Conservation (phyloP, 2,329 filamentous ascomycete species). For the Tolypocladium guangdongense region DNA sequence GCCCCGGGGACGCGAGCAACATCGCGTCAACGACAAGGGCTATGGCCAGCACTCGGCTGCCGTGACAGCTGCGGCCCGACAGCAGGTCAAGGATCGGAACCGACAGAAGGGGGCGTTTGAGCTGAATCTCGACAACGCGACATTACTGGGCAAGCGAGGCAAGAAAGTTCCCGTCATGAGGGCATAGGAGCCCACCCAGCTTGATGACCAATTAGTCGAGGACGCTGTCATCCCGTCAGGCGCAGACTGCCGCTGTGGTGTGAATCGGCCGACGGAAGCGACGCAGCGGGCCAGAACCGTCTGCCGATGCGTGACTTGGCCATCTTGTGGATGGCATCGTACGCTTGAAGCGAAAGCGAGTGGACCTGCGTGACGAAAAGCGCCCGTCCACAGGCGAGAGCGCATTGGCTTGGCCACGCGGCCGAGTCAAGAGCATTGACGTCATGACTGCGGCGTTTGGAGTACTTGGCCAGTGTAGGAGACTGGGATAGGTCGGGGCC, state of each 20-base stretch:
- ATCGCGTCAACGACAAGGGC: constrained; percentile 42
- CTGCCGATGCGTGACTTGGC: not conserved
- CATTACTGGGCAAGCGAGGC: constrained; percentile 63
- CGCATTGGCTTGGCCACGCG: not conserved
- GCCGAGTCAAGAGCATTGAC: not conserved
- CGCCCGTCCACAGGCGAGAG: not conserved
- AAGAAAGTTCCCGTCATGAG: constrained; percentile 40
- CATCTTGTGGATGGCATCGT: not conserved
- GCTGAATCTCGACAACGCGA: constrained; percentile 82
- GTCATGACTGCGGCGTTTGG: constrained; percentile 9
- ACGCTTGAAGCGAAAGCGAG: not conserved
- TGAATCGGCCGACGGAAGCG: not conserved
- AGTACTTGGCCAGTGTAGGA: constrained; percentile 9
- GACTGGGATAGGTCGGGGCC: constrained; percentile 1
- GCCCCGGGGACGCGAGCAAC: constrained; percentile 21
- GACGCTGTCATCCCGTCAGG: not conserved
- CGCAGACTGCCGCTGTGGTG: not conserved
- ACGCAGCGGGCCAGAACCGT: not conserved
- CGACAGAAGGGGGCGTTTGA: constrained; percentile 78
- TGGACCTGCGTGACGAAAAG: not conserved
- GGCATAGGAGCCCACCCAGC: constrained; percentile 15
- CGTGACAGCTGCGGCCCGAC: constrained; percentile 72
- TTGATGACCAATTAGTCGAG: not conserved
- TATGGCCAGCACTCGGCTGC: constrained; percentile 84
- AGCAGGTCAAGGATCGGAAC: constrained; percentile 59